Evolutionary conservation across 2,329 filamentous ascomycete genomes (phyloP).

Genomic region (Neobulgaria alba): DNA sequence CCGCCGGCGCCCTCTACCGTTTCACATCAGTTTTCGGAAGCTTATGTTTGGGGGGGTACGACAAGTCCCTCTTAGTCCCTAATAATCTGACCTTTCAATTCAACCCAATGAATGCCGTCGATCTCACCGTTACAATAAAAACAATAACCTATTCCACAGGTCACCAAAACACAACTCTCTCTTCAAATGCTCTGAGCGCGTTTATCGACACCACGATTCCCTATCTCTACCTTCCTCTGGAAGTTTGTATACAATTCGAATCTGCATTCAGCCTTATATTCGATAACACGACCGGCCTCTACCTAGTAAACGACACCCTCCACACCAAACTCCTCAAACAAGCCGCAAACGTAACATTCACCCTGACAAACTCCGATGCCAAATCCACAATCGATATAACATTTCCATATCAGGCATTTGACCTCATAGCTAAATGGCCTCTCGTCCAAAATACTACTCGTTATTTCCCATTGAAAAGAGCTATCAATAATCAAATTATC

Average conservation of each 20-base stretch:
- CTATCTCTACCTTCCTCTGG: conserved; percentile 32
- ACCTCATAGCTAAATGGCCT: conserved; percentile 30
- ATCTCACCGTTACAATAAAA: conserved; percentile 33
- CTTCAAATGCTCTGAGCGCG: conserved; percentile 13
- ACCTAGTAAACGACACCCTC: conserved; percentile 28
- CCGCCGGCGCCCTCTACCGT: conserved; percentile 34
- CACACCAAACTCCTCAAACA: conserved; percentile 20
- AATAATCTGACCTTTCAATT: conserved; percentile 33
- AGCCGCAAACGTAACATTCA: conserved; percentile 31
- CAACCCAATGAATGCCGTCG: conserved; percentile 29
- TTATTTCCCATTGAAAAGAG: conserved; percentile 34
- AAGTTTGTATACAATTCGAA: conserved; percentile 31
- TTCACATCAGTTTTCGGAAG: conserved; percentile 15
- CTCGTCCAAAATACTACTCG: conserved; percentile 19
- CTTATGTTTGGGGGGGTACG: conserved; percentile 31
- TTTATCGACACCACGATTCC: conserved; percentile 33
- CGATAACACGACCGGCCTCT: conserved; percentile 29
- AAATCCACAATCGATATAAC: conserved; percentile 26
- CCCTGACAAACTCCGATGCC: conserved; percentile 26
- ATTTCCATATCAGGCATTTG: conserved; percentile 33
- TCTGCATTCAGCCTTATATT: conserved; percentile 30
- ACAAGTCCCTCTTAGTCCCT: conserved; percentile 32
- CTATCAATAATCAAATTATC: conserved; percentile 29
- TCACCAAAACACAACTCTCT: conserved; percentile 9
- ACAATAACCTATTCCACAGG: conserved; percentile 20